Percentiles rank a stretch among this genome's conserved stretches.
phyloP scores from a whole-genome alignment of 2,329 filamentous ascomycete species.

The Raffaelea ambrosiae region DNA sequence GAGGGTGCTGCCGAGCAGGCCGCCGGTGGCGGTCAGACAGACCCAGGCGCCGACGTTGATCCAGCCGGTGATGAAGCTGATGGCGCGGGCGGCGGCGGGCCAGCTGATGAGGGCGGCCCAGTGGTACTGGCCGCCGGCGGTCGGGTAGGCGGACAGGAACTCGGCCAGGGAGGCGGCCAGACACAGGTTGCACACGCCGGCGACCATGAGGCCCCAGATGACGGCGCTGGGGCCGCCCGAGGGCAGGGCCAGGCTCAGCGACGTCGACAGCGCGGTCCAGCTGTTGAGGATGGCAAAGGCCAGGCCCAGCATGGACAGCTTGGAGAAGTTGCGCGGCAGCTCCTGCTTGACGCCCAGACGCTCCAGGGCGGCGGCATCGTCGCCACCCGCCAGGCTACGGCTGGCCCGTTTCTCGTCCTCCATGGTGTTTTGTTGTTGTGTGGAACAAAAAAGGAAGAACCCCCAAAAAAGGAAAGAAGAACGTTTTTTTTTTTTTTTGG shows the following conservation, averaged over 20 bases:
- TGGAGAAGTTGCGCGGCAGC: constrained; percentile 40
- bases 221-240: constrained; percentile 62
- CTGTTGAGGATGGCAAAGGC: constrained; percentile 42
- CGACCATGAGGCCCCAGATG: constrained; percentile 60
- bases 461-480: background rate
- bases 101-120: constrained; percentile 61
- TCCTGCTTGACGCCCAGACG: constrained; percentile 40
- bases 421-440: background rate
- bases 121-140: constrained; percentile 57
- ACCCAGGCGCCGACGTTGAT: constrained; percentile 67
- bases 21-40: constrained; percentile 58
- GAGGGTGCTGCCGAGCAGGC: constrained; percentile 58
- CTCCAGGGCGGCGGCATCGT: constrained; percentile 30
- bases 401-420: background rate
- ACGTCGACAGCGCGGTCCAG: constrained; percentile 40
- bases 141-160: constrained; percentile 57
- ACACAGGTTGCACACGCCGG: constrained; percentile 61
- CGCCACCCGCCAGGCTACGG: background rate
- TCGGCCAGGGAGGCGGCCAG: constrained; percentile 62
- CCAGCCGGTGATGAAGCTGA: constrained; percentile 67
- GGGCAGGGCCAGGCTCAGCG: constrained; percentile 45
- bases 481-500: background rate
- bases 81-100: constrained; percentile 48
- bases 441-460: background rate
- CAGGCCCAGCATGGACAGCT: constrained; percentile 37